Base-by-base conservation (phyloP, 352 stramenopile species). In the Globisporangium polare region DNA sequence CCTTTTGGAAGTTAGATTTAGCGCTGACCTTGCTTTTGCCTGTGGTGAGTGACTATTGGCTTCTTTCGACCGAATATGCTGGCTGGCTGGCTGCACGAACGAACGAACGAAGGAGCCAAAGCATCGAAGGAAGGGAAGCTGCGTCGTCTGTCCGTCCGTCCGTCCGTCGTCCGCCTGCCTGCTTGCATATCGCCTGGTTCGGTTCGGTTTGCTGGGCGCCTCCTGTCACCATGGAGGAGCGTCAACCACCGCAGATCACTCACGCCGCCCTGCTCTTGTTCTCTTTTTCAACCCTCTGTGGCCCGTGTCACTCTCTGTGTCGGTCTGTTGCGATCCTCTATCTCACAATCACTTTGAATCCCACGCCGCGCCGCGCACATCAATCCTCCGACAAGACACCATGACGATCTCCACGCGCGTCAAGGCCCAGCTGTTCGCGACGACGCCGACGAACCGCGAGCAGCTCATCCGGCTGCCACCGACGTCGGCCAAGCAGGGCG, bases 321-420 rank as follows among this genome's bases (percentile, higher is more conserved):
- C 37, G 15, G 17, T 22, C 33, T 12, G 20, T 56, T 51, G 47
- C 37, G 26, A 31, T 26, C 58, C 12, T 47, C 57, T 6, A 20
- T n/a, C 22, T 41, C 46, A 55, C 46, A 55, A 31, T 53, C 60
- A 66, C 60, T 66, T 59, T 52, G n/a, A 24, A 50, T 49, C 43
- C 15, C 56, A 18, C 37, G 9, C 29, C 24, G 27, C 42, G 31
- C 24, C 33, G 20, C 35, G 13, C 22, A 39, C 50, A 7, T 17
- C 43, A 8, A n/a, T 50, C 33, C 17, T 10, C 1, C 18, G 2
- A 1, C 5, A 33, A 33, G 29, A 33, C 39, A 26, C 15, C 6
- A 69, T 69, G 63, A 69, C 63, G 31, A 69, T 69, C 63, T 69
- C 63, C n/a, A 66, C 63, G 9, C 63, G 63, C 35, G 63, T 69